Base-by-base conservation (phyloP, 139 green algal species). In the Nannochloris sp. region DNA sequence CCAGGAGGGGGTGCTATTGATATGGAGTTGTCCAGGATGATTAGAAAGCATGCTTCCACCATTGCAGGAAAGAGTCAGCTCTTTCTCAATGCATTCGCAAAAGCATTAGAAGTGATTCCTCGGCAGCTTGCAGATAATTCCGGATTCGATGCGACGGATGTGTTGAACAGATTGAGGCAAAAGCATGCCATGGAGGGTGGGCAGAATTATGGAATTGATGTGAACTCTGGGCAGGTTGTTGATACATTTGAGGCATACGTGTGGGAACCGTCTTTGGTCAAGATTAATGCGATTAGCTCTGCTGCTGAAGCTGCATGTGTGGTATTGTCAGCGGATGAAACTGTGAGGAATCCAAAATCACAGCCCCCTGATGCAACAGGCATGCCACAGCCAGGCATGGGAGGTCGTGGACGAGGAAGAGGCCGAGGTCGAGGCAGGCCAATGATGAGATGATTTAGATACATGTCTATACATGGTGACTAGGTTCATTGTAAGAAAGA, bases 91-190 rank as follows among this genome's bases (percentile, higher is more conserved):
- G 78, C 91, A 3, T 96, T 84, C 68, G 88, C 90, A 1, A 86
- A 87, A 66, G 90, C 90, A 12, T 80, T 96, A 61, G 90, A 97
- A 75, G 79, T 96, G 56, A 96, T 97, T 67, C 91, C 91, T 1
- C 79, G 92, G 18, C 91, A 97, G 87, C 81, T 99, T 62, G 95
- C 89, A 60, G 87, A 96, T 78, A 99, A 99, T 73, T 83, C 88
- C 23, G 93, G 93, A 50, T 95, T 97, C 55, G 93, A 99, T 67
- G 88, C 93, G 34, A 99, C 93, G 3, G 93, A 98, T 65, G 84
- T 98, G 63, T 80, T 99, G 37, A 98, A 96, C 82, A 90, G 90
- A 69, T 83, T 99, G 59, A 78, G 93, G n/a, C 88, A 97, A 70
- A 96, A 96, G 74, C 93, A 99, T 75, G 85, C 86, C 2, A 56